These are phyloP conservation scores for Cladosporium velox DNA, from an alignment of 2,329 filamentous ascomycete genomes.

Conservation along the genomic window DNA sequence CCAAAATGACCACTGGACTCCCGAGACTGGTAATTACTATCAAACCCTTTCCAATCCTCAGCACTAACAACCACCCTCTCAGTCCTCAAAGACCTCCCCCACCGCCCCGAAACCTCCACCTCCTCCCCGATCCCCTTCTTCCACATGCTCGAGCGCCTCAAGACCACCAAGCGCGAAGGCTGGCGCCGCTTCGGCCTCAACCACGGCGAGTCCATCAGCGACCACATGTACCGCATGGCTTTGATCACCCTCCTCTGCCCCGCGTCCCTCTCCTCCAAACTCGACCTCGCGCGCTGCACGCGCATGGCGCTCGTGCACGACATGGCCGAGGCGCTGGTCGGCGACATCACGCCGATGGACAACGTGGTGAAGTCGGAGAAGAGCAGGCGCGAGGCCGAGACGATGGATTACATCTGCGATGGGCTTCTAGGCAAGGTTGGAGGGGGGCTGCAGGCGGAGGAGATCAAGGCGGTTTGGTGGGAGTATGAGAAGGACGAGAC, in stretches of 20 bases:
- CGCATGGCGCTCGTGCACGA: conserved; percentile 97
- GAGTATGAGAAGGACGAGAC: conserved; percentile 92
- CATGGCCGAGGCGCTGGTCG: conserved; percentile 93
- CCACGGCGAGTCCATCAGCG: conserved; percentile 82
- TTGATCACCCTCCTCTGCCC: conserved; percentile 93
- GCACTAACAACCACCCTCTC: not conserved
- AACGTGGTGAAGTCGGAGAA: conserved; percentile 85
- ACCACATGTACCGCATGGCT: conserved; percentile 99
- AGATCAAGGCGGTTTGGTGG: conserved; percentile 81
- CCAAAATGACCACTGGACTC: conserved; percentile 42
- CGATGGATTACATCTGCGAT: conserved; percentile 87
- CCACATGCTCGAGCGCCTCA: conserved; percentile 88
- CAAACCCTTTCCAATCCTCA: not conserved
- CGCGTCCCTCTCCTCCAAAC: conserved; percentile 64
- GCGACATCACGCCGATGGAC: conserved; percentile 94
- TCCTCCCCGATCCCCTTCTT: conserved; percentile 86
- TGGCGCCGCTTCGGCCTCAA: conserved; percentile 86
- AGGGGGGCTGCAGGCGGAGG: conserved; percentile 66
- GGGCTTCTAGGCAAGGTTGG: conserved; percentile 72
- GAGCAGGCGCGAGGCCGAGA: conserved; percentile 78
- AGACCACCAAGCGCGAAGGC: conserved; percentile 94
- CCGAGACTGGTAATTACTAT: conserved; percentile 47
- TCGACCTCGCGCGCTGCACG: conserved; percentile 82
- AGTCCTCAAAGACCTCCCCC: conserved; percentile 67
- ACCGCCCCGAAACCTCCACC: conserved; percentile 60